These are phyloP conservation scores for Bryum argenteum DNA, from an alignment of 225 moss, liverwort and hornwort species.

Conservation along the genomic window DNA sequence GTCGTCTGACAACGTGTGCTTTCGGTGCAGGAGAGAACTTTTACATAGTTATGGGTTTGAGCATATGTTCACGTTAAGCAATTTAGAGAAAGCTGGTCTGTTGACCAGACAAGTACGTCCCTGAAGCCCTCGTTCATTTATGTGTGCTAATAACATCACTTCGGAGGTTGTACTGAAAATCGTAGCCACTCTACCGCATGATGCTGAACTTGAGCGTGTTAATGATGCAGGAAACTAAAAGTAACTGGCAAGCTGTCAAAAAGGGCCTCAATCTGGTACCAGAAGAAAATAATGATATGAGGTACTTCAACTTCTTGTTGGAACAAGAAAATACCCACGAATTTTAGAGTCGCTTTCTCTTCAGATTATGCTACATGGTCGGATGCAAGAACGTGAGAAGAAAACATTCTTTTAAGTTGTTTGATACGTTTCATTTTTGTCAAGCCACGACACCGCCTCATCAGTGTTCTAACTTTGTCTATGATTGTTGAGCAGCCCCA, in stretches of 20 bases:
- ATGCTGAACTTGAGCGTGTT: constrained; percentile 21
- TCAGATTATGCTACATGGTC: neutral
- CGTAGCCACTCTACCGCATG: constrained; percentile 10
- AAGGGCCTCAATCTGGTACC: constrained; percentile 79
- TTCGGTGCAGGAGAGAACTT: constrained; percentile 71
- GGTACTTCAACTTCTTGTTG: constrained; percentile 46
- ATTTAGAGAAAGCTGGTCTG: constrained; percentile 90
- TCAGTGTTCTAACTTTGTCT: constrained; percentile 27
- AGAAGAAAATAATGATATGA: constrained; percentile 84
- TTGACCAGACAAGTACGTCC: constrained; percentile 70
- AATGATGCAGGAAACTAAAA: constrained; percentile 75
- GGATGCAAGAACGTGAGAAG: constrained; percentile 15
- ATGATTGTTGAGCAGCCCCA: constrained; percentile 70
- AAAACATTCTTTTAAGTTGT: neutral
- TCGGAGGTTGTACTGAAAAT: constrained; percentile 18
- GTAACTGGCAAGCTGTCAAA: constrained; percentile 83
- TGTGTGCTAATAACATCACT: neutral
- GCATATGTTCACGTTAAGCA: constrained; percentile 89
- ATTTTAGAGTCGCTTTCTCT: constrained; percentile 16
- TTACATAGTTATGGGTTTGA: constrained; percentile 99
- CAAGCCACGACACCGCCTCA: neutral
- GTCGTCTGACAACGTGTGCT: constrained; percentile 6
- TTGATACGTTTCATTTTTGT: constrained; percentile 8
- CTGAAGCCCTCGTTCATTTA: constrained; percentile 15
- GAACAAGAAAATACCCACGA: constrained; percentile 1